Base-by-base conservation (phyloP, 2,329 filamentous ascomycete genomes). In the Colletotrichum agaves region DNA sequence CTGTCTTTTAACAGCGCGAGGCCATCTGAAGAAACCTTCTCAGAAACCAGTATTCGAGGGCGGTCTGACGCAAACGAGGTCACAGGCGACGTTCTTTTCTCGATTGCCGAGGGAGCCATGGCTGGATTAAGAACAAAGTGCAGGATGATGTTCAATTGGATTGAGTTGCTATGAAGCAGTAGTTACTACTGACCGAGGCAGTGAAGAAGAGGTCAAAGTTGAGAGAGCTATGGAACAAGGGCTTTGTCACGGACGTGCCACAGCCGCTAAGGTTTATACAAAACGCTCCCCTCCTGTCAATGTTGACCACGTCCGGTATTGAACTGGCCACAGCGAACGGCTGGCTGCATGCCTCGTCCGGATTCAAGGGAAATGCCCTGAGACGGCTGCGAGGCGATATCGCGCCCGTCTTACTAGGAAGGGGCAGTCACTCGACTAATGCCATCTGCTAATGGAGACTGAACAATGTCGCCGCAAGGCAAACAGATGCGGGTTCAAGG, bases 21-120 rank as follows among this genome's bases (percentile, higher is more conserved):
- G 11, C 92, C 92, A 77, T 95, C 92, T n/a, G 88, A 83, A 1
- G 92, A 94, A 49, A 95, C 86, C 76, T 93, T 94, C 75, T 95
- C 92, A 1, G 92, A 90, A 44, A 94, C 91, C 31, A 96, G 86
- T 69, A 94, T 87, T 50, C 81, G 80, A 50, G 78, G 78, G 55
- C 70, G 67, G 66, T 70, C 35, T 61, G 73, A 37, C 15, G 69
- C 31, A n/a, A 67, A 64, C 7, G 70, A 69, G 44, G 67, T 59
- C 27, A 64, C 44, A 31, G 69, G 41, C 27, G 72, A 68, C 8
- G 71, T 52, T 19, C 61, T 57, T 27, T 74, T 70, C 5, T 71
- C 65, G 39, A 74, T 61, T 31, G 75, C 74, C 19, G 73, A 74
- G 15, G 77, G 76, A 53, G 66, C 63, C 71, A 72, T 72, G 59